Percentiles rank a stretch among this genome's conserved stretches.
Conservation (phyloP, 2,329 filamentous ascomycete genomes). For the Pyrenophora tritici-repentis region DNA sequence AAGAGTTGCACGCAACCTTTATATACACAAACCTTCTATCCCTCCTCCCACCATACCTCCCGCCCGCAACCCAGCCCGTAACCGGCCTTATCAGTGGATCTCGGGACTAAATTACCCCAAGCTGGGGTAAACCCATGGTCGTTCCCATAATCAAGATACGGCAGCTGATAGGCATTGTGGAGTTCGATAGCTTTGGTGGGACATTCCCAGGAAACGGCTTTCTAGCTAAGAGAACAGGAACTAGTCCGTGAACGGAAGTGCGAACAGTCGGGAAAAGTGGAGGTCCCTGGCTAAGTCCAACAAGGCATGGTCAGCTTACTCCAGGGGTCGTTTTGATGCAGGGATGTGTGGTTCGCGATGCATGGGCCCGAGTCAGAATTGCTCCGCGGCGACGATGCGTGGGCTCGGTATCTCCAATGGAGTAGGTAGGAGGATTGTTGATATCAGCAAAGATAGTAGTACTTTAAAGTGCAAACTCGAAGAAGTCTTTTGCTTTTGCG, state of each 20-base stretch:
- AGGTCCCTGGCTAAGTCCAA: slow-evolving; percentile 8
- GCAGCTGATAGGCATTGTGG: slow-evolving; percentile 22
- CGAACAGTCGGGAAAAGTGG: slow-evolving; percentile 27
- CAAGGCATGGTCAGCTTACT: slow-evolving; percentile 17
- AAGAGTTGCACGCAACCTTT: slow-evolving; percentile 16
- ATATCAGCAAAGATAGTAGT: not conserved
- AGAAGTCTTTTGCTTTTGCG: not conserved
- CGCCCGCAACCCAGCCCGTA: slow-evolving; percentile 2
- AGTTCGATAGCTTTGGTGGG: slow-evolving; percentile 10
- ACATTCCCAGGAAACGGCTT: slow-evolving; percentile 7
- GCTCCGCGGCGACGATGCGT: too few relatives aligned
- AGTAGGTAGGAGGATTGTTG: too few relatives aligned
- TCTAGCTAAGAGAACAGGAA: not conserved
- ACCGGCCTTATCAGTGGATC: slow-evolving; percentile 28
- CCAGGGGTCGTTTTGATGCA: slow-evolving; percentile 17
- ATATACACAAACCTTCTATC: slow-evolving; percentile 16
- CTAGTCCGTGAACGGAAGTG: slow-evolving; percentile 20
- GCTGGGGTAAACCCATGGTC: slow-evolving; percentile 23
- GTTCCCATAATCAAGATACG: slow-evolving; percentile 1
- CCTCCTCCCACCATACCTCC: slow-evolving; percentile 1
- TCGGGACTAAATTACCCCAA: slow-evolving; percentile 24
- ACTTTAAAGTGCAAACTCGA: not conserved
- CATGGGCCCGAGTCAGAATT: slow-evolving; percentile 13
- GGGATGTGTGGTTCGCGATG: slow-evolving; percentile 7
- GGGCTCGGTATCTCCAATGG: too few relatives aligned